Evolutionary conservation across 2,329 filamentous ascomycete genomes (phyloP).

Genomic region (Metarhizium sp.): DNA sequence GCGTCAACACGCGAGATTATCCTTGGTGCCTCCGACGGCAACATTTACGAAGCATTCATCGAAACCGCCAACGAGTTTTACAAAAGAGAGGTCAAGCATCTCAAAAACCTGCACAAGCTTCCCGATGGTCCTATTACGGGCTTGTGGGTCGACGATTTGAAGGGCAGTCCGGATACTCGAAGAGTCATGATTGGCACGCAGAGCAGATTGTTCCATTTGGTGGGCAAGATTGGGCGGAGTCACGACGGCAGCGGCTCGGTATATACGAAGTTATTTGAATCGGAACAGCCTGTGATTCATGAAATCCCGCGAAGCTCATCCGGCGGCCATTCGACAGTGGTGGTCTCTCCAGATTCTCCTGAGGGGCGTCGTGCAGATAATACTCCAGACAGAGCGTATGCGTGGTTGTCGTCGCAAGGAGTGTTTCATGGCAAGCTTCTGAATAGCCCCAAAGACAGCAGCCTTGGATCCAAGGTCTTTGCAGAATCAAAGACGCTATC

Average conservation of each 20-base stretch:
- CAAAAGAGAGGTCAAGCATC: slow-evolving; percentile 84
- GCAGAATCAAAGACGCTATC: slow-evolving; percentile 69
- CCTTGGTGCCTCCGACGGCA: slow-evolving; percentile 84
- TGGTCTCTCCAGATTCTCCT: slow-evolving; percentile 65
- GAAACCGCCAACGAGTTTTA: slow-evolving; percentile 94
- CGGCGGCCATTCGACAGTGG: slow-evolving; percentile 52
- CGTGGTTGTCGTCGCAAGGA: slow-evolving; percentile 83
- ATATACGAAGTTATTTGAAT: slow-evolving; percentile 81
- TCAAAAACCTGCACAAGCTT: slow-evolving; percentile 74
- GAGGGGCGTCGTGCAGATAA: slow-evolving; percentile 48
- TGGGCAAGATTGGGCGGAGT: slow-evolving; percentile 64
- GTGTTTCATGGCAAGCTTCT: slow-evolving; percentile 79
- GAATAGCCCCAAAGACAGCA: slow-evolving; percentile 45
- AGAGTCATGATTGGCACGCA: slow-evolving; percentile 75
- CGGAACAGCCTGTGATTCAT: slow-evolving; percentile 69
- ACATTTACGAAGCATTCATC: slow-evolving; percentile 90
- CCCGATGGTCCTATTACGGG: slow-evolving; percentile 78
- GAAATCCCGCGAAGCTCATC: slow-evolving; percentile 54
- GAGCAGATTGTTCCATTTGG: slow-evolving; percentile 68
- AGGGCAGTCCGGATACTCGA: slow-evolving; percentile 59
- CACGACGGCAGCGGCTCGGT: slow-evolving; percentile 78
- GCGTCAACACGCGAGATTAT: slow-evolving; percentile 92
- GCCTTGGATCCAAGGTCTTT: slow-evolving; percentile 67
- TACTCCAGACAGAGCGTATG: slow-evolving; percentile 66
- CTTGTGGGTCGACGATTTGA: slow-evolving; percentile 69